A percentile compares a stretch with the other conserved stretches of the same genome.
These are phyloP conservation scores for Colletotrichum viniferum DNA, from an alignment of 2,329 filamentous ascomycete species.

Conservation along the genomic window DNA sequence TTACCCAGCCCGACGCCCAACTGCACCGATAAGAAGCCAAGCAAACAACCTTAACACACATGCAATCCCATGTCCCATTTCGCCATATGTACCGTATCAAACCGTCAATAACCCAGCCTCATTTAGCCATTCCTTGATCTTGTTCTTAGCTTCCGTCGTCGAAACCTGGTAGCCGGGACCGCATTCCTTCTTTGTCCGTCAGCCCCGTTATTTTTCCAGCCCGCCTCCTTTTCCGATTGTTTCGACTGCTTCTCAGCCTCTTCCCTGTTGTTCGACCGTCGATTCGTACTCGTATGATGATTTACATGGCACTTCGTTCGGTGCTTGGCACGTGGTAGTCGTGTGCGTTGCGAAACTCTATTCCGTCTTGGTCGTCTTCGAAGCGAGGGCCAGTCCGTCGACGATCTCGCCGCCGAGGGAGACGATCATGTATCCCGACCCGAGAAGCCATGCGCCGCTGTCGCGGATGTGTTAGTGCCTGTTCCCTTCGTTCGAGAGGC, in stretches of 20 bases:
- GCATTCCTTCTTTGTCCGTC: neutral
- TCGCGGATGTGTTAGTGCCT: neutral
- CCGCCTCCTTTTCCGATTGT: neutral
- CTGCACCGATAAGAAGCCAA: neutral
- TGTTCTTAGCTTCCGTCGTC: neutral
- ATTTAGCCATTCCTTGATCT: neutral
- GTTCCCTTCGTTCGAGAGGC: too few species aligned
- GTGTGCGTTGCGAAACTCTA: slow-evolving; percentile 27
- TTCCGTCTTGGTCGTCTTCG: slow-evolving; percentile 42
- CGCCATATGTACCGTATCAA: neutral
- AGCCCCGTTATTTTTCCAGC: neutral
- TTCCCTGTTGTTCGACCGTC: neutral
- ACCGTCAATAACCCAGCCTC: neutral
- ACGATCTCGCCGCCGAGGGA: slow-evolving; percentile 54
- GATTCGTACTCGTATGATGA: neutral
- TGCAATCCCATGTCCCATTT: neutral
- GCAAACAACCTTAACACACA: neutral
- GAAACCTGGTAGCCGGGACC: neutral
- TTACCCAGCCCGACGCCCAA: neutral
- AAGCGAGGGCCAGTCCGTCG: slow-evolving; percentile 45
- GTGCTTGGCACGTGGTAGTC: neutral
- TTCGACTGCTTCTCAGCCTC: neutral
- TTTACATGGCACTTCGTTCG: neutral
- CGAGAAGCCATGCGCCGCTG: slow-evolving; percentile 61
- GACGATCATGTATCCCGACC: slow-evolving; percentile 56